Base-by-base conservation (phyloP, 139 green algal species). In the Chlamydomonas urium region DNA sequence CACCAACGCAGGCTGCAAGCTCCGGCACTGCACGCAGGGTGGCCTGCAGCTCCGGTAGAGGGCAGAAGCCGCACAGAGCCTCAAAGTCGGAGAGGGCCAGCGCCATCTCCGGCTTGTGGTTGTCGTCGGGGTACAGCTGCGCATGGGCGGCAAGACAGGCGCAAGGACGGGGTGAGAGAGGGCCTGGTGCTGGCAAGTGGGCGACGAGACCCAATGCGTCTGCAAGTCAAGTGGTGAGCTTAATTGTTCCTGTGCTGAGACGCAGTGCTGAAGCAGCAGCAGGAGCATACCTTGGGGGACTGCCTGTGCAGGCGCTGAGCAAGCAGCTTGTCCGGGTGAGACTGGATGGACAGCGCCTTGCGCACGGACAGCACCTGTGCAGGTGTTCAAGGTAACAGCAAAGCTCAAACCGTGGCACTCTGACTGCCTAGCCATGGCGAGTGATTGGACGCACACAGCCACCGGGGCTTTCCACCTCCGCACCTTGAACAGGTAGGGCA, bases 71-170 rank as follows among this genome's bases (percentile, higher is more conserved):
- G 83, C 93, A 97, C 59, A 99, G 85, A 19, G 94, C 92, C 76
- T 96, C 86, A 80, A 98, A 98, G 26, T 86, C 79, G 34, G 79
- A 86, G 28, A 99, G 66, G 2, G 95, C 95, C 38, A 99, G 77
- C 17, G 94, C 90, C 93, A 99, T 98, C 81, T 99, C 95, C 23
- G 95, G 95, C 80, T 99, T 99, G 85, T 99, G 95, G 82, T 99
- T 99, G 78, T 75, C 83, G 66, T 99, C 95, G 60, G 95, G 93
- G 83, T 99, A 99, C 10, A 93, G 53, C 83, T 95, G 78, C 10
- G 38, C 3, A 17, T n/a, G n/a, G n/a, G n/a, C n/a, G n/a, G n/a
- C n/a, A n/a, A n/a, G n/a, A n/a, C n/a, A n/a, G n/a, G n/a, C n/a
- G n/a, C n/a, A n/a, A n/a, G n/a, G n/a, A n/a, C n/a, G n/a, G n/a